Percentiles rank a stretch among this genome's conserved stretches.
Conservation (phyloP, 2,329 filamentous ascomycete genomes). For the Blastomyces percursus region DNA sequence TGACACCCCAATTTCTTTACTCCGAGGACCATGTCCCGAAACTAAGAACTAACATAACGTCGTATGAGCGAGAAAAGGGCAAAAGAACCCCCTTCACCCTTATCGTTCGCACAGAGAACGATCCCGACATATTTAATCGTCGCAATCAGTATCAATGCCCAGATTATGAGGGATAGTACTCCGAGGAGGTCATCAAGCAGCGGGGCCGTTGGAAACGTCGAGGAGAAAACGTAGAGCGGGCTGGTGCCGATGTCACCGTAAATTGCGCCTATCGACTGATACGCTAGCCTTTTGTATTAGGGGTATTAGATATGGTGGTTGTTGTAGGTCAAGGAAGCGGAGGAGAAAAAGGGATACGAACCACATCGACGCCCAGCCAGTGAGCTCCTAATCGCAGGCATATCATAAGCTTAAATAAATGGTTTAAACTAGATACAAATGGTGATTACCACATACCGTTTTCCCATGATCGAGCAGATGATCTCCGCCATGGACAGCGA, state of each 20-base stretch:
- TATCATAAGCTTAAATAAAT: not conserved
- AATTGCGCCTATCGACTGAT: constrained; percentile 47
- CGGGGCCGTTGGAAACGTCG: constrained; percentile 39
- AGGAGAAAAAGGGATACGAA: constrained; percentile 2
- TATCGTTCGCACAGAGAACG: constrained; percentile 44
- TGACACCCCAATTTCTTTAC: not conserved
- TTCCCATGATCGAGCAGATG: constrained; percentile 2
- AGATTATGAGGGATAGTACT: constrained; percentile 45
- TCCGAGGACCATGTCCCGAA: not conserved
- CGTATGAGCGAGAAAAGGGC: constrained; percentile 43
- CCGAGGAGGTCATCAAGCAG: constrained; percentile 41
- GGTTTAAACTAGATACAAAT: not conserved
- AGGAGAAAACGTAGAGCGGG: constrained; percentile 48
- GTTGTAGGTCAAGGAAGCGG: not conserved
- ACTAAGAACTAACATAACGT: constrained; percentile 33
- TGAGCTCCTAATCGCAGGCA: constrained; percentile 8
- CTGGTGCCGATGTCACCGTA: constrained; percentile 51
- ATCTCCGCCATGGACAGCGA: not conserved
- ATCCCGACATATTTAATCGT: constrained; percentile 47
- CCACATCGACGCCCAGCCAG: constrained; percentile 14
- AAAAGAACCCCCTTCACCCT: constrained; percentile 49
- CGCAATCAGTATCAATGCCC: constrained; percentile 46
- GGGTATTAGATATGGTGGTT: not conserved
- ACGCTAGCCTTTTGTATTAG: constrained; percentile 33
- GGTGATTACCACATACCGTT: not conserved